phyloP scores from a whole-genome alignment of 2,329 filamentous ascomycete genomes.

The Neofusicoccum cordaticola region DNA sequence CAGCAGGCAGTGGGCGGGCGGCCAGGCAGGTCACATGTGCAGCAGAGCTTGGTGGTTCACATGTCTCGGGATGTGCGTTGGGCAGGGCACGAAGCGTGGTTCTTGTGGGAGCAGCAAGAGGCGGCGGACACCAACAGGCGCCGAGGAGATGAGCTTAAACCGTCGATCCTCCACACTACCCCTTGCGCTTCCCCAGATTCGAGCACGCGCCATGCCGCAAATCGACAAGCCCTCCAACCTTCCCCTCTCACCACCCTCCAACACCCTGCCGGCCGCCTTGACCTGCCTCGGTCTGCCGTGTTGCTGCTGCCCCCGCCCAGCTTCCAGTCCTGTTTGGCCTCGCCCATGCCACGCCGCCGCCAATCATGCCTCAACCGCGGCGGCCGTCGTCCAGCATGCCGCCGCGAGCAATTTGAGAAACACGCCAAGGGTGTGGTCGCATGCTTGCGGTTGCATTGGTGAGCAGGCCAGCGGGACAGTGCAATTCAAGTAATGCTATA shows the following conservation, averaged over 20 bases:
- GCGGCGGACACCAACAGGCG: neutral
- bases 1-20: neutral
- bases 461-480: neutral
- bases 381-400: neutral
- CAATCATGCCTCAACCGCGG: neutral
- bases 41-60: neutral
- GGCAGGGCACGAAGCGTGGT: neutral
- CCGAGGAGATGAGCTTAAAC: conserved; percentile 12
- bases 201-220: neutral
- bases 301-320: neutral
- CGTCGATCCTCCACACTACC: conserved; percentile 16
- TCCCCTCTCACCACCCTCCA: conserved; percentile 1
- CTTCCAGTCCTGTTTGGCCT: neutral
- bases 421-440: neutral
- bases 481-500: neutral
- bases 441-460: neutral
- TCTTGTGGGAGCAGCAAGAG: neutral
- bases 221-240: neutral
- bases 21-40: neutral
- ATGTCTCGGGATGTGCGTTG: neutral
- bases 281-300: conserved; percentile 1
- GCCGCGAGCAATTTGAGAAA: neutral
- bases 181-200: conserved; percentile 13
- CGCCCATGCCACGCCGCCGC: neutral
- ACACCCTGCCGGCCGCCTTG: neutral